phyloP scores from a whole-genome alignment of 306 rosid genomes.

The Crataegus laevigata region DNA sequence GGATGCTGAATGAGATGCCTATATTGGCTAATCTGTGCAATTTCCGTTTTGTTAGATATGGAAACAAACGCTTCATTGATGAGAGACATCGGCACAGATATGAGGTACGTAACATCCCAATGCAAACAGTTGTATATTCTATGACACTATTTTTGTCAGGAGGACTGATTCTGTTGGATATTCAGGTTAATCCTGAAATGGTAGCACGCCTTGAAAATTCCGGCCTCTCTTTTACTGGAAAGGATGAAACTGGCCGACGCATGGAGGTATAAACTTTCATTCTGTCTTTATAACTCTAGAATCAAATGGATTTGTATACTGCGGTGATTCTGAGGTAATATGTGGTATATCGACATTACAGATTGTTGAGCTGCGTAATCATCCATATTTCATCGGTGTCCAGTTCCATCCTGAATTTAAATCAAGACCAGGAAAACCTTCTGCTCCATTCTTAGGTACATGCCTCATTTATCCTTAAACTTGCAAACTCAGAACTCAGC shows the following conservation, averaged over 20 bases:
- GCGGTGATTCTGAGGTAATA: background rate
- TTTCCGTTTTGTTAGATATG: slow-evolving; percentile 27
- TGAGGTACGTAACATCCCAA: slow-evolving; percentile 25
- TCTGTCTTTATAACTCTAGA: background rate
- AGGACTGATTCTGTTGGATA: background rate
- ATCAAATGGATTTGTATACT: background rate
- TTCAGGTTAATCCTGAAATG: slow-evolving; percentile 47
- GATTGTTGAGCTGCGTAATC: slow-evolving; percentile 79
- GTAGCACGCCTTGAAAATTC: slow-evolving; percentile 35
- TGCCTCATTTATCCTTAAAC: background rate
- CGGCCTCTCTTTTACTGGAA: slow-evolving; percentile 38
- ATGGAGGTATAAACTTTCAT: slow-evolving; percentile 37
- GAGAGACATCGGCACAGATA: slow-evolving; percentile 54
- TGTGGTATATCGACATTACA: slow-evolving; percentile 20
- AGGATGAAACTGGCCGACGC: slow-evolving; percentile 37
- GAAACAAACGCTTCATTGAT: slow-evolving; percentile 29
- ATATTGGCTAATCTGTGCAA: slow-evolving; percentile 5
- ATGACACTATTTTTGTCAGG: background rate
- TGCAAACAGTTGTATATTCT: background rate
- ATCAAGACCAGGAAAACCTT: slow-evolving; percentile 85
- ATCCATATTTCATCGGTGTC: slow-evolving; percentile 83
- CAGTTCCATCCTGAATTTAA: slow-evolving; percentile 94
- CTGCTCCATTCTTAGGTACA: slow-evolving; percentile 74
- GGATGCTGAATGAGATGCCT: background rate
- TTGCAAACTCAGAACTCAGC: background rate